Evolutionary conservation across 345 rosid genomes (phyloP), one percentile per base, ranked within the genome.

Genomic region (Camelina hispida): DNA sequence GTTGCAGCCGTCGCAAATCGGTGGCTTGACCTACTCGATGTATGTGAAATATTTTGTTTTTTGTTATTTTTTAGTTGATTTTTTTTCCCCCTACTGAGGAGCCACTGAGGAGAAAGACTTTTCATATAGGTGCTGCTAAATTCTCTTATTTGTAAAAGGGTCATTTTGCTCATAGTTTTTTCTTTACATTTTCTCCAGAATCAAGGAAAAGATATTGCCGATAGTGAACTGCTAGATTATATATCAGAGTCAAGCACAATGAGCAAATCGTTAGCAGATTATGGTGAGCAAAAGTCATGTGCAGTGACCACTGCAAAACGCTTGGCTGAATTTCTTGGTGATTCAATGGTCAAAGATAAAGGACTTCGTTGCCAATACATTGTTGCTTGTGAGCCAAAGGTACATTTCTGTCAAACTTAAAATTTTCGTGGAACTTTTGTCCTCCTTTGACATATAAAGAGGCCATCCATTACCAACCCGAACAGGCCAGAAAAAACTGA

Each of bases 171-270:
- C 58, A 56, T 61, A 55, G 38, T 44, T 63, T 55, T 66, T 22
- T 62, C 61, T 42, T 63, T 73, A 56, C 18, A 59, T 58, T 76
- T 74, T 54, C 66, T 77, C 68, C 85, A 93, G 98, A 94, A 85
- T 85, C 93, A 88, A 81, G 98, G 98, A 63, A 85, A 79, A 67
- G 95, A 94, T 83, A 80, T 94, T 79, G 93, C 95, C 4, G 98
- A 94, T 47, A 84, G 93, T 78, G 98, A 94, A 82, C 83, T 94
- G 85, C 79, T 94, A 65, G 98, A 91, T 81, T 94, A 90, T 79
- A 91, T 94, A 81, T 91, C 98, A 58, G 98, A 94, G 82, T 94
- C 98, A 62, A 94, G 98, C 85, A 94, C 98, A 79, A 91, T 94
- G 98, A 94, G 98, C 91, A 94, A 90, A 81, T 91, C 98, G 28